Conservation (phyloP, 495 filamentous ascomycete species). For the Neurospora sp. region DNA sequence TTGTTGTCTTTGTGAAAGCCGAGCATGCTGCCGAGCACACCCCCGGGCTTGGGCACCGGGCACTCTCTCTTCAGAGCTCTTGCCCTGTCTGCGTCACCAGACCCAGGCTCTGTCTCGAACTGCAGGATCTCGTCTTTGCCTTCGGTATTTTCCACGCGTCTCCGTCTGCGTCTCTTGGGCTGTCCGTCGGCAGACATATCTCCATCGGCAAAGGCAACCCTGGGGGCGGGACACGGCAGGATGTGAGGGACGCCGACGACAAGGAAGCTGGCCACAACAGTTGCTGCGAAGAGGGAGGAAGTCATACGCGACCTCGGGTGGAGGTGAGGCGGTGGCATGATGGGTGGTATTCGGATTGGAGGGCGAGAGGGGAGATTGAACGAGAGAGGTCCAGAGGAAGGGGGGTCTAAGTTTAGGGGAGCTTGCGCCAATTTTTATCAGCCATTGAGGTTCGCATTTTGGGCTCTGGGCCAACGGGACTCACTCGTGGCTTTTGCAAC, state of each 20-base stretch:
- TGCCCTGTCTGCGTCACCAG: constrained; percentile 4
- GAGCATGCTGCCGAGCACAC: constrained; percentile 61
- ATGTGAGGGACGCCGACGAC: constrained; percentile 86
- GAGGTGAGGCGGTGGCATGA: constrained; percentile 82
- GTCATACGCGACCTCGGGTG: constrained; percentile 89
- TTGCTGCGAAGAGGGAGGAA: constrained; percentile 87
- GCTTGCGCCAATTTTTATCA: constrained; percentile 8
- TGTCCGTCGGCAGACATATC: constrained; percentile 42
- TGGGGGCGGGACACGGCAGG: constrained; percentile 86
- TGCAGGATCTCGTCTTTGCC: constrained; percentile 30
- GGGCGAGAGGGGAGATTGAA: not conserved
- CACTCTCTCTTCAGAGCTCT: constrained; percentile 46
- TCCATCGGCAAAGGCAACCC: constrained; percentile 61
- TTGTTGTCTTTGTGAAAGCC: constrained; percentile 44
- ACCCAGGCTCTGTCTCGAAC: constrained; percentile 11
- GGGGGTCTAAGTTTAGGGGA: not conserved
- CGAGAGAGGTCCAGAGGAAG: not conserved
- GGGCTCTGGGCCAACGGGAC: not conserved
- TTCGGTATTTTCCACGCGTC: constrained; percentile 17
- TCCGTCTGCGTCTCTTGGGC: constrained; percentile 38
- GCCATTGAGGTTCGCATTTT: not conserved
- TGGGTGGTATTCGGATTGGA: constrained; percentile 8
- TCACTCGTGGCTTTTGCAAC: constrained; percentile 1
- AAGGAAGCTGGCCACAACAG: constrained; percentile 80
- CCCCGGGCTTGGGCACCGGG: constrained; percentile 75